phyloP scores from a whole-genome alignment of 164 flowering plant species.

The Brasenia schreberi region DNA sequence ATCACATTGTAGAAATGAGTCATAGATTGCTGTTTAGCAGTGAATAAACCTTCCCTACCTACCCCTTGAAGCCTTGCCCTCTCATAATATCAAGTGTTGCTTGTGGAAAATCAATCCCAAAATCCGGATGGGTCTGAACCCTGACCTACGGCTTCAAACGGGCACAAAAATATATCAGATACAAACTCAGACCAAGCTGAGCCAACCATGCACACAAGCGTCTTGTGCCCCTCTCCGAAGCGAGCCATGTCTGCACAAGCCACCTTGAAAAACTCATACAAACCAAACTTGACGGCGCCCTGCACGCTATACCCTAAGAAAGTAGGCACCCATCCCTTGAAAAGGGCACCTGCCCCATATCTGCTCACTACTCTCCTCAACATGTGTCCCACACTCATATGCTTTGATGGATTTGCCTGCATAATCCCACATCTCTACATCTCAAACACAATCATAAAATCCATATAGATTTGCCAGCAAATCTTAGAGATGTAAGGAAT shows the following conservation, averaged over 20 bases:
- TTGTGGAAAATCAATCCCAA: neutral
- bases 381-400: neutral
- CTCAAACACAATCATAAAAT: neutral
- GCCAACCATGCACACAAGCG: neutral
- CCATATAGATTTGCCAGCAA: neutral
- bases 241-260: neutral
- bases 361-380: neutral
- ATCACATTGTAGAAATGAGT: neutral
- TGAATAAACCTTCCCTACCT: neutral
- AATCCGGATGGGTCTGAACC: conserved; percentile 2
- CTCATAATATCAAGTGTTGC: neutral
- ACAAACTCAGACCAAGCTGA: conserved; percentile 1
- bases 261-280: conserved; percentile 1
- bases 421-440: neutral
- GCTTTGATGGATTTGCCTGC: conserved; percentile 2
- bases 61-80: conserved; percentile 1
- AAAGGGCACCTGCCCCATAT: neutral
- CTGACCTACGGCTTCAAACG: neutral
- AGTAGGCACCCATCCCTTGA: conserved; percentile 1
- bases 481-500: neutral
- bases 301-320: neutral
- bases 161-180: neutral
- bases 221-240: neutral
- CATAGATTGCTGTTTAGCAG: neutral
- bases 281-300: conserved; percentile 1